Evolutionary conservation across 352 stramenopile species (phyloP), one percentile per base, ranked within the genome.

Genomic region (Globisporangium nodosum): DNA sequence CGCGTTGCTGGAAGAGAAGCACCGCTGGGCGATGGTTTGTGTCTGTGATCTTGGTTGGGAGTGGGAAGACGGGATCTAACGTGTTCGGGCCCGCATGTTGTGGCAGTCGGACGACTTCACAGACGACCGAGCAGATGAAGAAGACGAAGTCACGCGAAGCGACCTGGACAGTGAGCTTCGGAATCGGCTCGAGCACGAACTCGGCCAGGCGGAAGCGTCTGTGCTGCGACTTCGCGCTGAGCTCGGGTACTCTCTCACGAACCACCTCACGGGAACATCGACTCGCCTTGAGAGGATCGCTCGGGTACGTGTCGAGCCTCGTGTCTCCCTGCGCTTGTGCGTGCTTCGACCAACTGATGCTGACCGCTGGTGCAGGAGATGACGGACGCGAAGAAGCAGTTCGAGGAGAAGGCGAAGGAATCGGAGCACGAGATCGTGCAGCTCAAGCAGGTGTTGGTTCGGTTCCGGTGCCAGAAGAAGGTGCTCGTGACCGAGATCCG

Each of bases 21-120:
- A 94, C 60, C 81, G 82, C 12, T 94, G 84, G 84, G 80, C 79
- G 33, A 85, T 89, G 80, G 81, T 90, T 60, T 20, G 68, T 61
- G 16, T 15, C 11, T 21, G 7, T 15, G 35, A 15, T 21, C 12
- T 12, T 43, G 18, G n/a, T 15, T 24, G 18, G 31, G 8, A 5
- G 37, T 18, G 37, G 18, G 37, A 5, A 4, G 12, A 42, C 13
- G 20, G 16, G 7, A 16, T 6, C 20, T 49, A 8, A 49, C n/a
- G 7, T 49, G 39, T 42, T 7, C 20, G 27, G 33, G 56, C 37
- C n/a, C 16, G 5, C 42, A 47, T n/a, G 20, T 65, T 16, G 11
- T 61, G 20, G 0, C 63, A 90, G 83, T 75, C 72, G 40, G 81
- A 91, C 49, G 78, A 90, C 58, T 87, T 89, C 57, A 69, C 76